Conservation (phyloP, 2,329 filamentous ascomycete species). For the Ophiosphaerella herpotricha region DNA sequence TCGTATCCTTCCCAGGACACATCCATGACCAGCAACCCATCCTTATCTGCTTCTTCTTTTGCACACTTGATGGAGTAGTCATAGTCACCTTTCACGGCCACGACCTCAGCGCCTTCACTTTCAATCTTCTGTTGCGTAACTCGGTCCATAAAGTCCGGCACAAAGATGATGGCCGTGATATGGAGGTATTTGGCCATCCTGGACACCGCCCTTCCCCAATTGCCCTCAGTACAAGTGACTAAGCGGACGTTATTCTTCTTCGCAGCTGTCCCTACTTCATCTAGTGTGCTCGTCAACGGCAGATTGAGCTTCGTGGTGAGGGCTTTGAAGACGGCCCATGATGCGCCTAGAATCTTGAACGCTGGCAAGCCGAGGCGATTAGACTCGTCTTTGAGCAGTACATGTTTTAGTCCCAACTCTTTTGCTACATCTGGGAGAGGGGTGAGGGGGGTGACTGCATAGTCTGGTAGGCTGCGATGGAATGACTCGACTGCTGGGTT, state of each 20-base stretch:
- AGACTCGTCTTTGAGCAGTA: conserved; percentile 75
- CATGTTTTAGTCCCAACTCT: conserved; percentile 56
- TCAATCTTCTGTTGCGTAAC: conserved; percentile 61
- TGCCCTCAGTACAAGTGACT: conserved; percentile 73
- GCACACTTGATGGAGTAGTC: conserved; percentile 64
- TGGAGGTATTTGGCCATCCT: conserved; percentile 67
- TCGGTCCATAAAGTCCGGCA: conserved; percentile 63
- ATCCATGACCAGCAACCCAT: conserved; percentile 68
- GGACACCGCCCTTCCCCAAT: conserved; percentile 75
- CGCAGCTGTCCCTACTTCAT: conserved; percentile 48
- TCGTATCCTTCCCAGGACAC: conserved; percentile 69
- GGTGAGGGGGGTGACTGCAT: conserved; percentile 60
- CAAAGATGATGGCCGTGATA: conserved; percentile 63
- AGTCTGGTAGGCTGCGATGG: conserved; percentile 63
- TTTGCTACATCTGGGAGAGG: conserved; percentile 59
- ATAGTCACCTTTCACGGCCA: conserved; percentile 63
- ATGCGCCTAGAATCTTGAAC: conserved; percentile 82
- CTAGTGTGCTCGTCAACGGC: conserved; percentile 49
- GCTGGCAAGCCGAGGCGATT: conserved; percentile 70
- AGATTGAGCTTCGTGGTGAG: conserved; percentile 54
- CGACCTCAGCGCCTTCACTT: conserved; percentile 66
- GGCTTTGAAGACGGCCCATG: conserved; percentile 70
- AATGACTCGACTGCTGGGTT: conserved; percentile 49
- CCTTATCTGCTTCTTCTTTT: conserved; percentile 47
- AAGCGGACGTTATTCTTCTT: conserved; percentile 48